phyloP scores from a whole-genome alignment of 441 rosid species.

The Biscutella laevigata region DNA sequence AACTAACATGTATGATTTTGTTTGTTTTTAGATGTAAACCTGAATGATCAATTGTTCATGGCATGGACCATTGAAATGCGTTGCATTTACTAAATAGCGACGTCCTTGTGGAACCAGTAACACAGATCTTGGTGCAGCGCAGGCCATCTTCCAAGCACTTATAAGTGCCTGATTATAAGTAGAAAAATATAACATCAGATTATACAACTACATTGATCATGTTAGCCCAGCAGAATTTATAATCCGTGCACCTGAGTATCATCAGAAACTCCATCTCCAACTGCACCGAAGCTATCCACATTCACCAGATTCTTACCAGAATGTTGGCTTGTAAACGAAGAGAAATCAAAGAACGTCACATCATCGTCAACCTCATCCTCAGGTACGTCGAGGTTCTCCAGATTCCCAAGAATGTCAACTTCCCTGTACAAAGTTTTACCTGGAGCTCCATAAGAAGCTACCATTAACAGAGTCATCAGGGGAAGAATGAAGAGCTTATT shows the following conservation, averaged over 20 bases:
- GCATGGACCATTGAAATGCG: constrained; percentile 82
- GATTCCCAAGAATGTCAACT: constrained; percentile 42
- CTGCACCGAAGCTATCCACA: constrained; percentile 87
- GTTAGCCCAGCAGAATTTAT: no score
- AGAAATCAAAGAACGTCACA: constrained; percentile 30
- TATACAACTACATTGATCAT: no score
- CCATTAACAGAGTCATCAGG: constrained; percentile 41
- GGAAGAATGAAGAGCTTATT: constrained; percentile 36
- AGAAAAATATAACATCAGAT: not conserved
- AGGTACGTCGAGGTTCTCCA: constrained; percentile 48
- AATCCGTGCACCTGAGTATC: constrained; percentile 69
- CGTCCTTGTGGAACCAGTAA: constrained; percentile 70
- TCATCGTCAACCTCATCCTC: constrained; percentile 37
- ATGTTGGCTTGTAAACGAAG: constrained; percentile 45
- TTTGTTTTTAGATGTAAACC: constrained; percentile 28
- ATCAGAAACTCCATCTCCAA: constrained; percentile 83
- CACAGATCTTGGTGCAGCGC: constrained; percentile 55
- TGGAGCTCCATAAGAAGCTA: constrained; percentile 42
- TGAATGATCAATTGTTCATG: constrained; percentile 57
- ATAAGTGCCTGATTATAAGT: constrained; percentile 48
- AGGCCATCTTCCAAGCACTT: constrained; percentile 67
- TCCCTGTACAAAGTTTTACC: constrained; percentile 29
- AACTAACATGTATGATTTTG: not conserved
- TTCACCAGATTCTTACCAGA: constrained; percentile 72
- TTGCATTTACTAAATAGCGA: constrained; percentile 66